Base-by-base conservation (phyloP, 768 basidiomycete species). In the Mycena rebaudengoi region DNA sequence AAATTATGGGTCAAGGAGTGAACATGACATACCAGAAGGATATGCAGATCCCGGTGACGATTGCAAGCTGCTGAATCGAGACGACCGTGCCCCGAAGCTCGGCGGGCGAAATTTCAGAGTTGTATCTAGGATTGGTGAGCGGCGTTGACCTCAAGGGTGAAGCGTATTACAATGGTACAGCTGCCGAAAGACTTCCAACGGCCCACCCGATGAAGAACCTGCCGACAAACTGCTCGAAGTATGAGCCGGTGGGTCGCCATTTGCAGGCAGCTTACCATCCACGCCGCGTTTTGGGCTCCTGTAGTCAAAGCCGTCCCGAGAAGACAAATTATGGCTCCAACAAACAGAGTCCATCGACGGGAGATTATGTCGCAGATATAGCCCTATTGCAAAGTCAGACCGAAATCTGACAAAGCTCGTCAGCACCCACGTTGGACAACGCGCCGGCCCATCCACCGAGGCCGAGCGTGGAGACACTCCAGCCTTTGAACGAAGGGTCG, bases 191-290 rank as follows among this genome's bases (percentile, higher is more conserved):
- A 3, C 86, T 85, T 13, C 87, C 87, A 11, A 89, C 86, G 39
- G 85, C 87, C 65, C 87, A 71, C 74, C 87, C 87, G 51, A 85
- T 87, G 60, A 88, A 74, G 65, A 86, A 87, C 37, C 87, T 81
- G 33, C 86, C 85, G 25, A 65, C 66, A 44, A 70, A 70, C 69
- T 70, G 40, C 21, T 29, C 35, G 11, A 10, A n/a, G n/a, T n/a
- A n/a, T n/a, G n/a, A n/a, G n/a, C n/a, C n/a, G n/a, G n/a, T n/a
- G n/a, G n/a, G n/a, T n/a, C n/a, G n/a, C n/a, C n/a, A n/a, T n/a
- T n/a, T n/a, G n/a, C n/a, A n/a, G n/a, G n/a, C n/a, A n/a, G n/a
- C 49, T 29, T 20, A 66, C 69, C 66, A 70, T 70, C 43, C 39
- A 68, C 12, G 64, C 56, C 3, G 69, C 63, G 44, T 63, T 54